Conservation (phyloP, 805 yeast species). For the Lachancea kluyveri region DNA sequence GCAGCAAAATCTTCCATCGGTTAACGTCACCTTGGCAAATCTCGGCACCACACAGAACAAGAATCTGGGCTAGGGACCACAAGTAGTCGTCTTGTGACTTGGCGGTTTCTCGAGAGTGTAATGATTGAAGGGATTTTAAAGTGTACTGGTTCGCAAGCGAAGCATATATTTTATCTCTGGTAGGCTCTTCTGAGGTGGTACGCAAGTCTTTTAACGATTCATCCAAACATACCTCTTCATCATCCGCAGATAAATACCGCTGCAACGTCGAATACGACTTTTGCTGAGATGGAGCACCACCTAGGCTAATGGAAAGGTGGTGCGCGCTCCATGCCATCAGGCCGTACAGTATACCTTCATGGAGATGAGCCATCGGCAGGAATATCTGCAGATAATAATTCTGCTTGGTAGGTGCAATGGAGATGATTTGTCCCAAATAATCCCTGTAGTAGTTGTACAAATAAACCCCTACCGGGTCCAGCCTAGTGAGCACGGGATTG, state of each 20-base stretch:
- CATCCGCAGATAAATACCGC: too few species aligned
- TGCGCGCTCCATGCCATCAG: slow-evolving; percentile 54
- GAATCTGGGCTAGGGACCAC: slow-evolving; percentile 47
- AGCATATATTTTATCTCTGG: slow-evolving; percentile 11
- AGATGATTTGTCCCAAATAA: slow-evolving; percentile 41
- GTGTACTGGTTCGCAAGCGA: slow-evolving; percentile 20
- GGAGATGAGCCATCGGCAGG: slow-evolving; percentile 45
- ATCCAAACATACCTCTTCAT: too few species aligned
- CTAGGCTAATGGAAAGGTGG: slow-evolving; percentile 16
- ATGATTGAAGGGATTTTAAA: slow-evolving; percentile 12
- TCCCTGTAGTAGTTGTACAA: slow-evolving; percentile 47
- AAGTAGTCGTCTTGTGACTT: slow-evolving; percentile 5
- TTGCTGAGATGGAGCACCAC: background rate
- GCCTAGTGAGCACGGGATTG: slow-evolving; percentile 17
- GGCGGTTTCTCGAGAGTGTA: slow-evolving; percentile 8
- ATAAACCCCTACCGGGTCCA: slow-evolving; percentile 39
- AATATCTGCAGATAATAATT: slow-evolving; percentile 49
- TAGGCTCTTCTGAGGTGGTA: too few species aligned
- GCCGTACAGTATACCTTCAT: slow-evolving; percentile 43
- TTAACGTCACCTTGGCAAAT: slow-evolving; percentile 77
- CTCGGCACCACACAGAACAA: slow-evolving; percentile 72
- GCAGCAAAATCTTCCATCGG: slow-evolving; percentile 64
- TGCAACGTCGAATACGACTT: too few species aligned
- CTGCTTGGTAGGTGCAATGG: slow-evolving; percentile 41
- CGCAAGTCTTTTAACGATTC: too few species aligned